These are phyloP conservation scores for Colletotrichum destructivum DNA, from an alignment of 2,329 filamentous ascomycete species.

Conservation along the genomic window DNA sequence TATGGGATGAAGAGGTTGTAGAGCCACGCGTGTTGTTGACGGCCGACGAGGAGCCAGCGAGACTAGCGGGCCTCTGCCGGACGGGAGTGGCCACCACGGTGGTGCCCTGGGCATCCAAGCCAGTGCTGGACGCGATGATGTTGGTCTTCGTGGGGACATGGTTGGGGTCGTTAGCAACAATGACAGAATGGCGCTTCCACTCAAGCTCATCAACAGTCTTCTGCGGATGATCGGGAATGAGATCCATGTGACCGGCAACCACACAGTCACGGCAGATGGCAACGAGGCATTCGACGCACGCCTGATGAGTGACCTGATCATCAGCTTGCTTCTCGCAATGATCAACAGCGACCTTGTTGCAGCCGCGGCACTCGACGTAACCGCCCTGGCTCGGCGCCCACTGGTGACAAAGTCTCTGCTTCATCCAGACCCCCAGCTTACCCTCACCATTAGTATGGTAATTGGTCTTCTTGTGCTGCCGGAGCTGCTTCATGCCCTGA, in stretches of 20 bases:
- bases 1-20: not conserved
- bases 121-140: not conserved
- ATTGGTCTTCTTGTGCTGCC: not conserved
- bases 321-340: not conserved
- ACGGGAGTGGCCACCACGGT: not conserved
- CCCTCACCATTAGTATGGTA: not conserved
- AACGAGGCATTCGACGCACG: not conserved
- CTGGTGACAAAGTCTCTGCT: not conserved
- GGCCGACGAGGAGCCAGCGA: not conserved
- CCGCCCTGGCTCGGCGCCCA: not conserved
- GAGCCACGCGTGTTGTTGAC: not conserved
- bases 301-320: not conserved
- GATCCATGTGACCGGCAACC: not conserved
- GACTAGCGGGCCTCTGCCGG: not conserved
- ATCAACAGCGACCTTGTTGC: not conserved
- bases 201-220: conserved; percentile 3
- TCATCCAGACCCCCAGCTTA: not conserved
- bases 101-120: not conserved
- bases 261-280: conserved; percentile 15
- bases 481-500: not conserved
- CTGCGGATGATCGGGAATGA: not conserved
- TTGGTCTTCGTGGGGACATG: not conserved
- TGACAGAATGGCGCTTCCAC: not conserved
- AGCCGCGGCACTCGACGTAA: not conserved
- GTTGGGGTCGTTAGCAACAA: too few species aligned